phyloP scores from a whole-genome alignment of 495 filamentous ascomycete species.

The Penicillium soppii region DNA sequence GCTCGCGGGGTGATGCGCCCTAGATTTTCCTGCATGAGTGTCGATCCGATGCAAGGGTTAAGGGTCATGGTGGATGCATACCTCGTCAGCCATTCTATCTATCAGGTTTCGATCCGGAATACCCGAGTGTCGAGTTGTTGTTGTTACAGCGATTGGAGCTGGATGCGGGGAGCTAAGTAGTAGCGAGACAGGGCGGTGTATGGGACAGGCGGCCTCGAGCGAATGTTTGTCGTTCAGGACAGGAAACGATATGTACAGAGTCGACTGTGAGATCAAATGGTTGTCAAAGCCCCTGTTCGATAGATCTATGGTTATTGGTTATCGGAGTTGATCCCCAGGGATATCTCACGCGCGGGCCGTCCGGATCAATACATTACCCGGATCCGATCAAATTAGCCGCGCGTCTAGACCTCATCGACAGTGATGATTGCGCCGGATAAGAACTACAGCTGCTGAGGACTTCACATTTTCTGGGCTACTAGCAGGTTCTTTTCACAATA shows the following conservation, averaged over 20 bases:
- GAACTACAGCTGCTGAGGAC: not conserved
- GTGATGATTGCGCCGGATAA: constrained; percentile 5
- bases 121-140: not conserved
- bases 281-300: constrained; percentile 2
- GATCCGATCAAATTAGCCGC: constrained; percentile 20
- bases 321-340: constrained; percentile 16
- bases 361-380: constrained; percentile 20
- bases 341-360: constrained; percentile 19
- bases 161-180: not conserved
- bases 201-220: no score
- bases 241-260: constrained; percentile 19
- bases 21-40: constrained; percentile 40
- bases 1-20: constrained; percentile 84
- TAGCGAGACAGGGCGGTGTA: not conserved
- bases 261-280: constrained; percentile 3
- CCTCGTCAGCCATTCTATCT: constrained; percentile 44
- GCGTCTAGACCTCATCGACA: constrained; percentile 19
- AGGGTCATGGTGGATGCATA: constrained; percentile 18
- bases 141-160: not conserved
- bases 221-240: not conserved
- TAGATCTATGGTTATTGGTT: constrained; percentile 1
- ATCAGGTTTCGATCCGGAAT: not conserved
- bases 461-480: not conserved
- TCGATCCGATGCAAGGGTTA: not conserved
- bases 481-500: not conserved